phyloP scores from a whole-genome alignment of 768 basidiomycete species.

The Boletus rubroflammeus region DNA sequence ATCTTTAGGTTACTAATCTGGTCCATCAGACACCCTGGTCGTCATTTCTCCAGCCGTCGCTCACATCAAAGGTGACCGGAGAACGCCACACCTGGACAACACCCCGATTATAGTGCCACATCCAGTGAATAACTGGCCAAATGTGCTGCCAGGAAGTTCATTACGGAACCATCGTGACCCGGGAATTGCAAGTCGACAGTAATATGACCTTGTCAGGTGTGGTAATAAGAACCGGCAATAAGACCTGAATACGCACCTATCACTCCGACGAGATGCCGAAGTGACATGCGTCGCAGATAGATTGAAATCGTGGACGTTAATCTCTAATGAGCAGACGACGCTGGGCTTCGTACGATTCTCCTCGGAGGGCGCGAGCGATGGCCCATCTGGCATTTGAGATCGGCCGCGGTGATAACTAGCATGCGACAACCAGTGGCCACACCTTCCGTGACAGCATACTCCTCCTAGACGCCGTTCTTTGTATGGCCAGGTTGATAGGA shows the following conservation, averaged over 20 bases:
- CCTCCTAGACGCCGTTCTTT: slow-evolving; percentile 14
- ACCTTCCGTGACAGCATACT: slow-evolving; percentile 7
- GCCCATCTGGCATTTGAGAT: slow-evolving; percentile 13
- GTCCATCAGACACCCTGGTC: background rate
- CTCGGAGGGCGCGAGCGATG: slow-evolving; percentile 19
- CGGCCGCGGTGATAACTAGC: slow-evolving; percentile 25
- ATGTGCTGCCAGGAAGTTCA: background rate
- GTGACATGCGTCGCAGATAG: slow-evolving; percentile 2
- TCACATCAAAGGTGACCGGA: background rate
- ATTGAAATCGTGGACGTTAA: slow-evolving; percentile 22
- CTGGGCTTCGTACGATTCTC: slow-evolving; percentile 14
- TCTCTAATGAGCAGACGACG: slow-evolving; percentile 9
- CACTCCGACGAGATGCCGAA: background rate
- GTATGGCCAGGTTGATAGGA: slow-evolving; percentile 2
- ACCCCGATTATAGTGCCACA: background rate
- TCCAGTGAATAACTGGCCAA: too few species aligned
- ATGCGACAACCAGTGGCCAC: background rate
- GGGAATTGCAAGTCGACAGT: background rate
- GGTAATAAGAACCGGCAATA: background rate
- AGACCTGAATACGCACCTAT: background rate
- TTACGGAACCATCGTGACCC: background rate
- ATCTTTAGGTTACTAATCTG: background rate
- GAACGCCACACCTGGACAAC: background rate
- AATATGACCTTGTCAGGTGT: background rate
- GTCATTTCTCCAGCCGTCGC: background rate